These are phyloP conservation scores for Microcera coccophila DNA, from an alignment of 2,329 filamentous ascomycete species.

Conservation along the genomic window DNA sequence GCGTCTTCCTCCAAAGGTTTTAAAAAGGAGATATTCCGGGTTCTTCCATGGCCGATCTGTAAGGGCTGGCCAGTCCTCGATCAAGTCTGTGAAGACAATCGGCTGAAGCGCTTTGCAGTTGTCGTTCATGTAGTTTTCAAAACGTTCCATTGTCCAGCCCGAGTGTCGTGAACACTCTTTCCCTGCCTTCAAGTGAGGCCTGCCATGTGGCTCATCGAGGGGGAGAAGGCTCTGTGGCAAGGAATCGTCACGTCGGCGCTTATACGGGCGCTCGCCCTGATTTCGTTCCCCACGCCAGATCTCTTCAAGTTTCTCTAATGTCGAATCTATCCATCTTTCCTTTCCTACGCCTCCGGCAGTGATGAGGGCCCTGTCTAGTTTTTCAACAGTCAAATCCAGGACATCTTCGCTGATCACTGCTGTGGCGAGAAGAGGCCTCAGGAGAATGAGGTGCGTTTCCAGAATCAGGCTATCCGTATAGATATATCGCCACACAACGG, in stretches of 20 bases:
- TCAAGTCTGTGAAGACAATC: conserved; percentile 63
- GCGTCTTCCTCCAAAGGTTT: conserved; percentile 71
- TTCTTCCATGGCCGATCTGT: conserved; percentile 63
- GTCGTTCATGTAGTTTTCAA: conserved; percentile 58
- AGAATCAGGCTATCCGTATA: conserved; percentile 69
- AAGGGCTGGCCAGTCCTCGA: conserved; percentile 72
- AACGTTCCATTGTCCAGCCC: conserved; percentile 52
- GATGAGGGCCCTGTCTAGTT: conserved; percentile 73
- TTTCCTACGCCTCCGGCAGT: conserved; percentile 61
- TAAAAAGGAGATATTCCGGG: conserved; percentile 68
- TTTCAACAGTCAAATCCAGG: conserved; percentile 56
- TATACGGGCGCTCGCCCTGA: conserved; percentile 16
- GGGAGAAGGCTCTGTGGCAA: conserved; percentile 22
- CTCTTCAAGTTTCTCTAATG: conserved; percentile 42
- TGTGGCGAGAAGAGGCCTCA: conserved; percentile 11
- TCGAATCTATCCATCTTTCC: conserved; percentile 48
- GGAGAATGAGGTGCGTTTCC: conserved; percentile 45
- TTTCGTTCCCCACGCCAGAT: conserved; percentile 19
- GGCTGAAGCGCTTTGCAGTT: conserved; percentile 48
- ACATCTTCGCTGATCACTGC: conserved; percentile 11
- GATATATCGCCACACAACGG: conserved; percentile 63
- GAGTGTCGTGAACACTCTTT: conserved; percentile 28
- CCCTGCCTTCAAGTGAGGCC: conserved; percentile 23
- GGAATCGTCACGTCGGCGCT: conserved; percentile 15
- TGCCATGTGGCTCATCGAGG: conserved; percentile 25